phyloP scores from a whole-genome alignment of 2,329 filamentous ascomycete genomes.

The Daldinia eschscholtzii region DNA sequence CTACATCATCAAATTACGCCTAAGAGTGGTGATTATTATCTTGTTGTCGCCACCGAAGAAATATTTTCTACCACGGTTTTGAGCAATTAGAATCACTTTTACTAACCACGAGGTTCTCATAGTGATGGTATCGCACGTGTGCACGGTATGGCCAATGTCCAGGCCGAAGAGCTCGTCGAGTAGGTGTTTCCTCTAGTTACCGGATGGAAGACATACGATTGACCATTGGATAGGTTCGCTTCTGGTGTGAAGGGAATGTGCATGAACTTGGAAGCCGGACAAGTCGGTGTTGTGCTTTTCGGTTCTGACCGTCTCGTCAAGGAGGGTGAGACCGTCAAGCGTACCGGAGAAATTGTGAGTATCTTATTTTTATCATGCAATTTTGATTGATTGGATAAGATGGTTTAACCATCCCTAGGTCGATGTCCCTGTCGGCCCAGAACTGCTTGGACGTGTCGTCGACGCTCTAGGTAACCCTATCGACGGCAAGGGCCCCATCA shows the following conservation, averaged over 20 bases:
- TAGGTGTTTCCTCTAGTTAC: conserved; percentile 67
- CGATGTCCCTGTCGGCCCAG: conserved; percentile 92
- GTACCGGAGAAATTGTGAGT: conserved; percentile 98
- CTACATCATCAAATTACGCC: conserved; percentile 28
- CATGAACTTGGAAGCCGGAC: conserved; percentile 99
- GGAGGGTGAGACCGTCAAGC: conserved; percentile 99
- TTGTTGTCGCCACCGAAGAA: conserved; percentile 2
- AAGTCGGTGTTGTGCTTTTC: conserved; percentile 99
- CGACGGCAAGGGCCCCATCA: conserved; percentile 98
- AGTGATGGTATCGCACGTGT: conserved; percentile 99
- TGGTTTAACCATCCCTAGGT: conserved; percentile 69
- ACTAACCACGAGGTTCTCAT: conserved; percentile 51
- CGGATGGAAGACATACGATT: conserved; percentile 41
- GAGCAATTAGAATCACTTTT: conserved; percentile 29
- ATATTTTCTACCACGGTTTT: background rate
- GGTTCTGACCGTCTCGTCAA: conserved; percentile 99
- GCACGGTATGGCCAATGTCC: conserved; percentile 99
- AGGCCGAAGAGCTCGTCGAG: conserved; percentile 99
- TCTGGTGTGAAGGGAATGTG: conserved; percentile 99
- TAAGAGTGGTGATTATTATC: conserved; percentile 21
- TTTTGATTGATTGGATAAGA: conserved; percentile 6
- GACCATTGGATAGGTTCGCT: conserved; percentile 78
- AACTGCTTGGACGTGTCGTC: conserved; percentile 96
- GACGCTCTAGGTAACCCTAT: conserved; percentile 99
- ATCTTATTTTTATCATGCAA: conserved; percentile 6